These are phyloP conservation scores for Avena atlantica DNA, from an alignment of 176 grass and related monocot species.

Conservation along the genomic window DNA sequence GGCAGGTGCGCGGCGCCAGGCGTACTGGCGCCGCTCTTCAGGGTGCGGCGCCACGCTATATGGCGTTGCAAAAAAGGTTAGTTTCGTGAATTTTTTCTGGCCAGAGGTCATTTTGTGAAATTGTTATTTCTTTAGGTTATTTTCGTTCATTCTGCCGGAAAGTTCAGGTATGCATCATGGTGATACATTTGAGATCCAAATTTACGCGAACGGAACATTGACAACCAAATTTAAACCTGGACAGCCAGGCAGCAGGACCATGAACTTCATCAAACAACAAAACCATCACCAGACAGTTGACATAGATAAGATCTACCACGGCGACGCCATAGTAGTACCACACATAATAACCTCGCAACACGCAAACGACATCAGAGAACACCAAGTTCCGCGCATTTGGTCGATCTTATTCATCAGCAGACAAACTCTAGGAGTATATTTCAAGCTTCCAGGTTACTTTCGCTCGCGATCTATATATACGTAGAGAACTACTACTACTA, in stretches of 20 bases:
- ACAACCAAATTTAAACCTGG: not conserved
- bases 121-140: too few species aligned
- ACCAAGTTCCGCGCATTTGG: not conserved
- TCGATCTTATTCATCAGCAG: constrained; percentile 50
- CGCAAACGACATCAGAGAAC: constrained; percentile 1
- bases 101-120: too few species aligned
- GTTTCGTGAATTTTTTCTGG: too few species aligned
- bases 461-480: constrained; percentile 25
- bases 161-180: not conserved
- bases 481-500: not conserved
- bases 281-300: constrained; percentile 24
- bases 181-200: not conserved
- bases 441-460: constrained; percentile 37
- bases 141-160: too few species aligned
- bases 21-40: too few species aligned
- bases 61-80: too few species aligned
- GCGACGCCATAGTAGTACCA: not conserved
- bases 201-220: not conserved
- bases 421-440: constrained; percentile 50
- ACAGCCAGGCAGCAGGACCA: not conserved
- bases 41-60: too few species aligned
- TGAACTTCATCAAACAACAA: constrained; percentile 36
- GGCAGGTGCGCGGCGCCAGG: too few species aligned
- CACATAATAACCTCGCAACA: not conserved
- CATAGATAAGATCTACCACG: constrained; percentile 11